phyloP scores from a whole-genome alignment of 371 early-diverging fungal genomes.

The Mucor irregularis region DNA sequence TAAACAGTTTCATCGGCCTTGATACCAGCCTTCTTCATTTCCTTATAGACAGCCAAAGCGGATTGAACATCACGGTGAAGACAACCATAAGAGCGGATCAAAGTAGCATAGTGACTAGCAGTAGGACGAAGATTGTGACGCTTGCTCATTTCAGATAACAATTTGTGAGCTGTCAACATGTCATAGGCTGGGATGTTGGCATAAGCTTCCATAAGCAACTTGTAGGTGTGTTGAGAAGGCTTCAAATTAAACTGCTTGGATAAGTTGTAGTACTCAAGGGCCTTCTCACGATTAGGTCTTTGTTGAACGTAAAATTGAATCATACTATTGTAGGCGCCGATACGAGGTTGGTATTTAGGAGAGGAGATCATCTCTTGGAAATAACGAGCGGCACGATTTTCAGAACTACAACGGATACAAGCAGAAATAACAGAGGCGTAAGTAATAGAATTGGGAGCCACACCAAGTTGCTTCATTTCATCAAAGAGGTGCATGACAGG shows the following conservation, averaged over 20 bases:
- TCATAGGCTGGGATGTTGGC: slow-evolving; percentile 63
- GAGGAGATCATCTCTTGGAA: slow-evolving; percentile 54
- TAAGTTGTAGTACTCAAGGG: slow-evolving; percentile 53
- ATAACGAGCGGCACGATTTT: slow-evolving; percentile 47
- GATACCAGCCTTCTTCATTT: slow-evolving; percentile 47
- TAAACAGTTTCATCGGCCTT: slow-evolving; percentile 52
- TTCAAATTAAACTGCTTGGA: slow-evolving; percentile 40
- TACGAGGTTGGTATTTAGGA: slow-evolving; percentile 61
- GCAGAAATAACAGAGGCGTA: slow-evolving; percentile 65
- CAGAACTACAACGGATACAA: slow-evolving; percentile 55
- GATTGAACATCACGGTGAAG: slow-evolving; percentile 56
- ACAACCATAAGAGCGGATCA: slow-evolving; percentile 63
- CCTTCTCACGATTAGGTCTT: slow-evolving; percentile 54
- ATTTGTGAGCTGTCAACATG: slow-evolving; percentile 54
- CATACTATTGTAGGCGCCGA: slow-evolving; percentile 62
- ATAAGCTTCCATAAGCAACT: slow-evolving; percentile 59
- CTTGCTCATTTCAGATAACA: slow-evolving; percentile 51
- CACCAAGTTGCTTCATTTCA: slow-evolving; percentile 52
- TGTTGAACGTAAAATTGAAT: slow-evolving; percentile 66
- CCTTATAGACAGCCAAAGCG: slow-evolving; percentile 51
- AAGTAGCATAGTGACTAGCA: slow-evolving; percentile 55
- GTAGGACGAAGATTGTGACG: slow-evolving; percentile 45
- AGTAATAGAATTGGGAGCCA: slow-evolving; percentile 61
- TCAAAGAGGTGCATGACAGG: slow-evolving; percentile 50
- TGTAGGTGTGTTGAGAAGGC: slow-evolving; percentile 60